Conservation (phyloP, 305 asterid species). For the Fraxinus xanthoxyloides region DNA sequence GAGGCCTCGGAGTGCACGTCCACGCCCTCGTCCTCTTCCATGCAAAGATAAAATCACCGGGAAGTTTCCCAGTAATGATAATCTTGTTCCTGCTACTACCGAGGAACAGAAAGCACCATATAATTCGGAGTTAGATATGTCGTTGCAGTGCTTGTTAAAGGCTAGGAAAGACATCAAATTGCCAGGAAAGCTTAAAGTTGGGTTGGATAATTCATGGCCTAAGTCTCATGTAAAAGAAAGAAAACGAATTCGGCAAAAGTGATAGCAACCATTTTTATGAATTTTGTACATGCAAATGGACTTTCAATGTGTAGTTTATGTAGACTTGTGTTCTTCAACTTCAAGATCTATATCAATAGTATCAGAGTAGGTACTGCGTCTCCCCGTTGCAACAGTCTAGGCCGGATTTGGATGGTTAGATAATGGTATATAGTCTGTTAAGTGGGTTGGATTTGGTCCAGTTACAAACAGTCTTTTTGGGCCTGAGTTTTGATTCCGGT, state of each 20-base stretch:
- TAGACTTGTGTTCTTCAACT: too few species aligned
- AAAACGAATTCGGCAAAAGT: conserved; percentile 24
- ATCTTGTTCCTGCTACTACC: background rate
- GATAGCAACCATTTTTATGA: background rate
- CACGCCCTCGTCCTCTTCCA: conserved; percentile 39
- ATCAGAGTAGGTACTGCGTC: too few species aligned
- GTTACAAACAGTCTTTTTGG: background rate
- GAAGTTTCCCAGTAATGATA: conserved; percentile 16
- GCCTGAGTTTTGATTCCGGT: background rate
- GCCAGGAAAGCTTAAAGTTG: conserved; percentile 24
- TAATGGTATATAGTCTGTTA: background rate
- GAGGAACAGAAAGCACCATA: conserved; percentile 21
- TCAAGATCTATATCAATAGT: too few species aligned
- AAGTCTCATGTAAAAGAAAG: conserved; percentile 28
- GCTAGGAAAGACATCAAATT: conserved; percentile 35
- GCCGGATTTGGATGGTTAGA: too few species aligned
- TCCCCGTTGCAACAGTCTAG: too few species aligned
- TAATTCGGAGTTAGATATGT: conserved; percentile 20
- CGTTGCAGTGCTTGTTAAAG: conserved; percentile 30
- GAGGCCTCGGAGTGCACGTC: conserved; percentile 67
- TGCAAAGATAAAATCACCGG: conserved; percentile 1
- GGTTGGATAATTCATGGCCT: conserved; percentile 20
- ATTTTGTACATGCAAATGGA: background rate
- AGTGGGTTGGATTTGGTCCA: background rate
- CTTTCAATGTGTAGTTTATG: too few species aligned